Evolutionary conservation across 192 early-diverging fungal species (phyloP), one percentile per base, ranked within the genome.

Genomic region (Coemansia sp.): DNA sequence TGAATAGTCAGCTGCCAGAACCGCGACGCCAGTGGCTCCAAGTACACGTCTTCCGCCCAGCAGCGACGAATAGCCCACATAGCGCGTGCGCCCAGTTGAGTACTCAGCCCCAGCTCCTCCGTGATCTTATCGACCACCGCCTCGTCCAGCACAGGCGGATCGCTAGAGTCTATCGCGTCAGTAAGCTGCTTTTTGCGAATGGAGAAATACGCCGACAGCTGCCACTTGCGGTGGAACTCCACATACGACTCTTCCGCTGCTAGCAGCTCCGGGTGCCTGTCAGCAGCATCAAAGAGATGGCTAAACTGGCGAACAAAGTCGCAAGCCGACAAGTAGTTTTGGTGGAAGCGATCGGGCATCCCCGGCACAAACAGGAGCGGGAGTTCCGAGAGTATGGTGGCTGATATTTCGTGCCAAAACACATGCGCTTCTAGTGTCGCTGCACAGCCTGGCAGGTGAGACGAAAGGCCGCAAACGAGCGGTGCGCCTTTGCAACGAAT

Each of bases 301-400:
- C 65, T 58, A 36, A 79, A 79, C 53, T 59, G 56, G 14, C 65
- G 41, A 61, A 66, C 64, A 57, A 74, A 68, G 20, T 18, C 14
- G 28, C 65, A 61, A 4, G 68, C 57, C 1, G 55, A 35, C 56
- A 36, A 36, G 52, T 79, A 79, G 64, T 79, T 79, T 48, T 62
- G 26, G 38, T 71, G 68, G 68, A 79, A 79, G 16, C 64, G 68
- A 2, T 70, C 72, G 10, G 77, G 77, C 48, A 74, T 69, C 12
- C 72, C 77, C 6, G 77, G 77, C 23, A 79, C 77, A 65, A 79
- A 79, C n/a, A 79, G 52, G 34, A 79, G 52, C 16, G 77, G 77
- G 58, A 79, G 53, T 3, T 38, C 18, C 14, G 39, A 28, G 11
- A 74, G 60, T 9, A 70, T 59, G 37, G 38, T 39, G 14, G 61